Evolutionary conservation across 805 yeast genomes (phyloP), one percentile per base, ranked within the genome.

Genomic region (Candida taoyuanica): DNA sequence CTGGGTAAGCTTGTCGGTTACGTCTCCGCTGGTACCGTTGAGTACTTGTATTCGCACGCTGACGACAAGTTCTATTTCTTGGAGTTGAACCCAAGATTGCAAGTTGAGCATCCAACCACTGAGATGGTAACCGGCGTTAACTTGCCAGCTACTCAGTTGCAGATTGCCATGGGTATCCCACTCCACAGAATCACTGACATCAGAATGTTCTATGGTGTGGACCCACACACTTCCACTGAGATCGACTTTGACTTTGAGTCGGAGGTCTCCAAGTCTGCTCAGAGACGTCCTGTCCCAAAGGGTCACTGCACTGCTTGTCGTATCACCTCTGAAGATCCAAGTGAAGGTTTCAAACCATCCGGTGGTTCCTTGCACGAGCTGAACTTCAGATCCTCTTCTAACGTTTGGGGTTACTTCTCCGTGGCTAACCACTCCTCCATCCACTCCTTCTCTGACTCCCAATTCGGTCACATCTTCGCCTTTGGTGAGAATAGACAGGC

Each of bases 251-350:
- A 83, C 48, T 93, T 93, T 67, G 76, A 78, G 44, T 70, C 79
- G 31, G 84, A 82, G 52, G 78, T 73, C 40, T 73, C 94, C 19
- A 69, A 78, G 48, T 73, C 78, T 51, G 74, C 82, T 40, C 99
- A 93, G 70, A 80, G 97, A 64, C 78, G 78, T 53, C 99, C 99
- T 26, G 75, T 73, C 51, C 98, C 99, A 54, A 88, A 87, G 71
- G 99, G 99, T 44, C 99, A 93, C 65, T 85, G 96, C 65, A 93
- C 98, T 33, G 98, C 98, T 36, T 91, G 98, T 70, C 88, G 99
- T 72, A 93, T 93, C 63, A 93, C 98, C 25, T 86, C 96, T 12
- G 99, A 93, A 67, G 99, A 93, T 67, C 99, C 99, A 34, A 94
- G 95, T 59, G 97, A 91, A 69, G 99, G 98, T 34, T 93, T 93